Conservation (phyloP, 768 basidiomycete species). For the Calocera cornea region DNA sequence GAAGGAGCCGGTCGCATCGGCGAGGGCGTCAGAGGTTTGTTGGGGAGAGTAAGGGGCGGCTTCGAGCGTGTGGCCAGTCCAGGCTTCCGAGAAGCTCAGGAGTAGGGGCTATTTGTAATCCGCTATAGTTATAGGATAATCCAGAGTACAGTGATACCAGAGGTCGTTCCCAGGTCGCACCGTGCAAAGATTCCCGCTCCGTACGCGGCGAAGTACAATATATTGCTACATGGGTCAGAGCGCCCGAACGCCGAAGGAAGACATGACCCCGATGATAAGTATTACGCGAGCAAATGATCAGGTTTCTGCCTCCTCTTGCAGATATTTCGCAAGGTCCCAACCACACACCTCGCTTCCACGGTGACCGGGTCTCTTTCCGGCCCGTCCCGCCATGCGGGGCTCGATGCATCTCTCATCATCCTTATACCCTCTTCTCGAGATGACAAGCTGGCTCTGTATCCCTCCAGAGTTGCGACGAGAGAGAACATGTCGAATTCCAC, state of each 20-base stretch:
- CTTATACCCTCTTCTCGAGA: neutral
- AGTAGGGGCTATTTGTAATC: neutral
- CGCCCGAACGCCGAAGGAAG: no score
- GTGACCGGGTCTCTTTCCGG: neutral
- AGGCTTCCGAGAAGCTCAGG: neutral
- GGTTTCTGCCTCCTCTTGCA: neutral
- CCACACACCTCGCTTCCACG: neutral
- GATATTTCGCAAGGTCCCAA: neutral
- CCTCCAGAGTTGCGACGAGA: neutral
- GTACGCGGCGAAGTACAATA: no score
- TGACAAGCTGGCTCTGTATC: neutral
- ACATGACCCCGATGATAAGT: no score
- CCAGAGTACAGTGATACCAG: no score
- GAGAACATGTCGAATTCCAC: neutral
- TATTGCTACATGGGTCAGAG: no score
- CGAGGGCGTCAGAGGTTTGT: constrained; percentile 74
- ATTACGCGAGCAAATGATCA: neutral
- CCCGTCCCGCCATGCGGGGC: neutral
- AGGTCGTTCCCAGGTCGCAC: no score
- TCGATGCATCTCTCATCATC: neutral
- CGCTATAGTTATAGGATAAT: no score
- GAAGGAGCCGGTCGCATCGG: constrained; percentile 62
- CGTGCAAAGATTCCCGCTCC: no score
- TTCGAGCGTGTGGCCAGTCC: constrained; percentile 26
- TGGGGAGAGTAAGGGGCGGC: constrained; percentile 80